Base-by-base conservation (phyloP, 495 filamentous ascomycete genomes). In the Hypoxylon fragiforme region DNA sequence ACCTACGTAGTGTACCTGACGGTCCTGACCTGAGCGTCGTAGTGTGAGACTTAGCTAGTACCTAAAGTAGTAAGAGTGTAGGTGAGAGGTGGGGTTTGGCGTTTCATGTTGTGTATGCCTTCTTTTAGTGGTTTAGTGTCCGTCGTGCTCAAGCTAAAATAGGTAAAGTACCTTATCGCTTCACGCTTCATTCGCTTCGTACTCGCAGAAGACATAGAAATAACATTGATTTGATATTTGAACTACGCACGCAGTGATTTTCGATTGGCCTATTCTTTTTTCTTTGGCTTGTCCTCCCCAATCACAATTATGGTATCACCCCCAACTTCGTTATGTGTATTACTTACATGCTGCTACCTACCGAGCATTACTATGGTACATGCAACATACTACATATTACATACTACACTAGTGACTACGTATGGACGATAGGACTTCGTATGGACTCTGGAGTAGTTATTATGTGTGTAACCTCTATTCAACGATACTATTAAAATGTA, bases 31-130 rank as follows among this genome's bases (percentile, higher is more conserved):
- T n/a, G n/a, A n/a, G n/a, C n/a, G n/a, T n/a, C n/a, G n/a, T n/a
- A n/a, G n/a, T n/a, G n/a, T n/a, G n/a, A n/a, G n/a, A n/a, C n/a
- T n/a, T n/a, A n/a, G n/a, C n/a, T n/a, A n/a, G n/a, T n/a, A 49
- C 44, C 40, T 48, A 36, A 32, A 22, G 45, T 21, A 44, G 26
- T 44, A 41, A 35, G 43, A 45, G 38, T 46, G n/a, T 55, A 28
- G 47, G 51, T 44, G 39, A 36, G 12, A 39, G 42, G 46, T 52
- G 42, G 58, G 51, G 52, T 4, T 47, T 44, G 30, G 13, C 22
- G 58, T 62, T 62, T 62, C 58, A 62, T 43, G 36, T 42, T 52
- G 51, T 56, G 52, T 45, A 57, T 43, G 48, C 58, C 58, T 62
- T 47, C 58, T 57, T 32, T n/a, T 57, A 49, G 38, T 22, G 43